These are phyloP conservation scores for Fusarium mexicanum DNA, from an alignment of 2,329 filamentous ascomycete species.

Conservation along the genomic window DNA sequence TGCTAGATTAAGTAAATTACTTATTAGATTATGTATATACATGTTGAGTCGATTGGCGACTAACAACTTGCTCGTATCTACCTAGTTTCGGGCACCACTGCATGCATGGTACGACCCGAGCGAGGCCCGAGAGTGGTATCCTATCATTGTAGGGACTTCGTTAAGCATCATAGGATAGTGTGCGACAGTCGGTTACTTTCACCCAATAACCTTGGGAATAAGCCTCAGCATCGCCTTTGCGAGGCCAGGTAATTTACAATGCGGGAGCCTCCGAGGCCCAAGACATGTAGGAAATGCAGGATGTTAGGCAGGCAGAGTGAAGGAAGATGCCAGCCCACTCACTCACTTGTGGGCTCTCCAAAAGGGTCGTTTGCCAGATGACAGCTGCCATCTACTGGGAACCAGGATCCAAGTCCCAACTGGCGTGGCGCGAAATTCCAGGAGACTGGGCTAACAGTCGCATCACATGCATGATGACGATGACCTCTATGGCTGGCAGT, in stretches of 20 bases:
- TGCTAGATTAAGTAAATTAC: background rate
- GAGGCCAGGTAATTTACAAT: background rate
- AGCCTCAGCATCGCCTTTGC: background rate
- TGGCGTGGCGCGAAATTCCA: constrained; percentile 16
- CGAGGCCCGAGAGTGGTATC: background rate
- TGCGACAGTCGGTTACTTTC: background rate
- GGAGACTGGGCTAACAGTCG: constrained; percentile 11
- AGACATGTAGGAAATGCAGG: background rate
- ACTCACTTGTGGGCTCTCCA: background rate
- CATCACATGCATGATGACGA: constrained; percentile 33
- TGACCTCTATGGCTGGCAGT: background rate
- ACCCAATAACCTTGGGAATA: background rate
- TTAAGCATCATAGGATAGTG: background rate
- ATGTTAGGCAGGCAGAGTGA: background rate
- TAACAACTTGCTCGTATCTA: background rate
- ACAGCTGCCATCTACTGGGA: background rate
- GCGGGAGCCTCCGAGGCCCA: background rate
- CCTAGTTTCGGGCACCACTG: constrained; percentile 2
- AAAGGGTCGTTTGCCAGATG: background rate
- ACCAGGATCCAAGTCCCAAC: constrained; percentile 1
- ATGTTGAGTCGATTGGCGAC: background rate
- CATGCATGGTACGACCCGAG: background rate
- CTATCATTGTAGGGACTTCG: background rate
- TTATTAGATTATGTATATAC: background rate
- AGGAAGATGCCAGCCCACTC: background rate